Evolutionary conservation across 2,329 filamentous ascomycete genomes (phyloP), one percentile per base, ranked within the genome.

Genomic region (Xylariales sp.): DNA sequence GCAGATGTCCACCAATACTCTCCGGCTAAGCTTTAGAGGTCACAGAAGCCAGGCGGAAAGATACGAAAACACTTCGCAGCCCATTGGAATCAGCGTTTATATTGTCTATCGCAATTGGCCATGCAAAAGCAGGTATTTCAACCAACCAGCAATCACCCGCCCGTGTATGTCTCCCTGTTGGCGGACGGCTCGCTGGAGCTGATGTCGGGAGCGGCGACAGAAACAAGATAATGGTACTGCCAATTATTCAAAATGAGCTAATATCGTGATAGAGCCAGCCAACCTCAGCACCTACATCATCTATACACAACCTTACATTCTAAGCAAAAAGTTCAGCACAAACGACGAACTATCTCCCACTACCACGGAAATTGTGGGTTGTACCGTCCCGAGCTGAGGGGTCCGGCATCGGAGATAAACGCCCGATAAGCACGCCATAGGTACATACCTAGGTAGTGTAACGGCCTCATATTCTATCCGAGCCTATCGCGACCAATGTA

Each of bases 71-170:
- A 41, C 43, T 65, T 61, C 54, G 64, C 49, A 54, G 63, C 58
- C 50, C 66, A 71, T 72, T 60, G 61, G 68, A 62, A 61, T 65
- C 48, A n/a, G 30, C 50, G 41, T 63, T 41, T 67, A 61, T 59
- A 58, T 34, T 46, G 18, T 36, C 54, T 63, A 36, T 56, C 50
- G 39, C 39, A 36, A 67, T 57, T 59, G 64, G 49, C 49, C 39
- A 53, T 61, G 18, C 49, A 62, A 39, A 63, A 56, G 41, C 43
- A 55, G 43, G 34, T 63, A 43, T 34, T 45, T n/a, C 49, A 55
- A 55, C 55, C 55, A 59, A 60, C 55, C 41, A 50, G 41, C 36
- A 18, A 36, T 55, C 18, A 46, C 6, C 23, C 12, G 43, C 43
- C 14, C 16, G 50, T 9, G 30, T 41, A 9, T 23, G 36, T 43